A percentile compares a stretch with the other conserved stretches of the same genome.
phyloP scores from a whole-genome alignment of 1,284 basidiomycete genomes.

The Volvariella volvacea region DNA sequence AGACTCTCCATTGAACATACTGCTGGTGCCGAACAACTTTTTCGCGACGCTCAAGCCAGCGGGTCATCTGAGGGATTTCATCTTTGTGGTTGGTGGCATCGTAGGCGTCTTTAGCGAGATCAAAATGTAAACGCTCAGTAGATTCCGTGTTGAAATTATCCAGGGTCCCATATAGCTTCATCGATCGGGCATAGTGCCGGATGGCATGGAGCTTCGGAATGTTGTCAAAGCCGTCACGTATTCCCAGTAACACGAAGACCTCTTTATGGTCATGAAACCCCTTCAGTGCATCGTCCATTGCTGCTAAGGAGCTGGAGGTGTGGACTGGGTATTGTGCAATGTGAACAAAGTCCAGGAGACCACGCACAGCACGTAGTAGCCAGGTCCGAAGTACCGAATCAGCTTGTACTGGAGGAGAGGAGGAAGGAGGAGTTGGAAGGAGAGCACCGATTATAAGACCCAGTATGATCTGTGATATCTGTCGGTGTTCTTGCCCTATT shows the following conservation, averaged over 20 bases:
- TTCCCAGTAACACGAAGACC: conserved; percentile 1
- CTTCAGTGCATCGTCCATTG: conserved; percentile 1
- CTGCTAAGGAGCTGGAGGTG: conserved; percentile 1
- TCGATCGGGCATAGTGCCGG: not conserved
- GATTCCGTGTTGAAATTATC: conserved; percentile 5
- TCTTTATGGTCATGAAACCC: not conserved
- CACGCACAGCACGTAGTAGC: not conserved
- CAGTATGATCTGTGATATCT: conserved; percentile 25
- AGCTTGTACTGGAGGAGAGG: not conserved
- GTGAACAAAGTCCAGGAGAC: conserved; percentile 3
- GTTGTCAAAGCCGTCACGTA: not conserved
- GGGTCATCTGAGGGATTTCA: conserved; percentile 1
- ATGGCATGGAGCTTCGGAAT: conserved; percentile 3
- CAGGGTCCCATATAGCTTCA: conserved; percentile 10
- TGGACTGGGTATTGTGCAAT: conserved; percentile 7
- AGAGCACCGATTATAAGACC: conserved; percentile 15
- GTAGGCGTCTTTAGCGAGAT: conserved; percentile 1
- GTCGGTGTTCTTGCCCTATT: conserved; percentile 21
- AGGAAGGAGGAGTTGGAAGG: not conserved
- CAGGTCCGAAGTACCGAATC: no score
- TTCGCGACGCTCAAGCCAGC: not conserved
- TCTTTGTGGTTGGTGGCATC: conserved; percentile 1
- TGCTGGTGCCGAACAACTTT: not conserved
- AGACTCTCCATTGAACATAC: not conserved
- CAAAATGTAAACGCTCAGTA: conserved; percentile 4